Percentiles rank a stretch among this genome's conserved stretches.
Evolutionary conservation across 768 basidiomycete species (phyloP).

Genomic region (Kwoniella mangroviensis): DNA sequence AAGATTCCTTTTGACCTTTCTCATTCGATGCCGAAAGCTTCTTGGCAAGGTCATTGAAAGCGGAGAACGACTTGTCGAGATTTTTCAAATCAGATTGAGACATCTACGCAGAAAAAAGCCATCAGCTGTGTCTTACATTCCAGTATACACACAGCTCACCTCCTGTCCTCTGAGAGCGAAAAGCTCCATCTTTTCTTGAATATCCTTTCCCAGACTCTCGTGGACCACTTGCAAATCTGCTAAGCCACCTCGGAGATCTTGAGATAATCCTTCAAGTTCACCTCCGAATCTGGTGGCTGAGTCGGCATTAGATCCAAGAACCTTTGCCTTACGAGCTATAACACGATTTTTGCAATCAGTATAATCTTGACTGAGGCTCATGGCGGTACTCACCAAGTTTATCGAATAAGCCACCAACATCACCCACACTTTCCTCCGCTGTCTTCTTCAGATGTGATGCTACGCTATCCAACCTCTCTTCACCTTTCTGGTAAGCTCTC

Average conservation of each 20-base stretch:
- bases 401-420: conserved; percentile 73
- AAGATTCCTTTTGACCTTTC: conserved; percentile 33
- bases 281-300: conserved; percentile 69
- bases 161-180: conserved; percentile 67
- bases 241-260: conserved; percentile 65
- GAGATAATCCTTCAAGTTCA: conserved; percentile 65
- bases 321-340: conserved; percentile 73
- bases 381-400: conserved; percentile 71
- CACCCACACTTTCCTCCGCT: conserved; percentile 70
- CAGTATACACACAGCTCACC: conserved; percentile 40
- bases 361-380: neutral
- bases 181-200: conserved; percentile 66
- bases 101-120: neutral
- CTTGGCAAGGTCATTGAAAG: conserved; percentile 38
- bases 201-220: conserved; percentile 63
- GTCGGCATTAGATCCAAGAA: conserved; percentile 69
- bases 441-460: conserved; percentile 71
- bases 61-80: conserved; percentile 38
- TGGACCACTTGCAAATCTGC: conserved; percentile 68
- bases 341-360: neutral
- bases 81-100: conserved; percentile 33
- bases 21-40: conserved; percentile 36
- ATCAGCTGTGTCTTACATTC: neutral
- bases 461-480: conserved; percentile 71
- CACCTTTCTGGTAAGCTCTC: conserved; percentile 76